Percentiles rank a stretch among this genome's conserved stretches.
Evolutionary conservation across 345 rosid species (phyloP).

Genomic region (Angophora floribunda): DNA sequence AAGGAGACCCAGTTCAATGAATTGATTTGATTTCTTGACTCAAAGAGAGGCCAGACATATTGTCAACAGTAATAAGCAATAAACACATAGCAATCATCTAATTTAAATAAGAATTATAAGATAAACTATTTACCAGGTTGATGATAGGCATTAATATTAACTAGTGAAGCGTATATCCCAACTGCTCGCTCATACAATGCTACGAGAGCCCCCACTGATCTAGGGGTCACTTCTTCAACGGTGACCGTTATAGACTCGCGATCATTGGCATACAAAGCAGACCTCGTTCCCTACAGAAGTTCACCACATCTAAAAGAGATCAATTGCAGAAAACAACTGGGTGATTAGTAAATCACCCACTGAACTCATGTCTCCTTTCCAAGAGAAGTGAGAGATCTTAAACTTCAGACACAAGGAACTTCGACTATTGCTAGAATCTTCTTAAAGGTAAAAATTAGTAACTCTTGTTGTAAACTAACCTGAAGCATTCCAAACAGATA

Average conservation of each 20-base stretch:
- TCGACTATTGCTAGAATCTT: not conserved
- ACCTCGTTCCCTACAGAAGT: conserved; percentile 82
- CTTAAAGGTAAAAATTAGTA: not conserved
- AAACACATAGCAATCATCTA: not conserved
- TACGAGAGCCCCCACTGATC: conserved; percentile 79
- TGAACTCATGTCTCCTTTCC: not conserved
- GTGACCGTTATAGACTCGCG: conserved; percentile 89
- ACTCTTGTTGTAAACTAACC: conserved; percentile 29
- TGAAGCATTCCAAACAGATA: conserved; percentile 97
- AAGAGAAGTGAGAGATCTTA: not conserved
- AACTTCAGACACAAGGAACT: not conserved
- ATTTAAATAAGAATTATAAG: not conserved
- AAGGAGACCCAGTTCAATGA: not conserved
- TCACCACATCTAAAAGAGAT: conserved; percentile 1
- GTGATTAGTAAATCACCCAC: not conserved
- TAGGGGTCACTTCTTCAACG: conserved; percentile 86
- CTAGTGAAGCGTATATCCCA: conserved; percentile 78
- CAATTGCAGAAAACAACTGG: not conserved
- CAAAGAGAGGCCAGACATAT: not conserved
- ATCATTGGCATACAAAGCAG: conserved; percentile 83
- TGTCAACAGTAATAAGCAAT: not conserved
- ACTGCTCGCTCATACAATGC: conserved; percentile 99
- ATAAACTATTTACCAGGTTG: conserved; percentile 64
- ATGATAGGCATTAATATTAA: conserved; percentile 92
- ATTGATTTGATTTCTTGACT: not conserved